Base-by-base conservation (phyloP, 2,329 filamentous ascomycete species). In the Colletotrichum eleusines region DNA sequence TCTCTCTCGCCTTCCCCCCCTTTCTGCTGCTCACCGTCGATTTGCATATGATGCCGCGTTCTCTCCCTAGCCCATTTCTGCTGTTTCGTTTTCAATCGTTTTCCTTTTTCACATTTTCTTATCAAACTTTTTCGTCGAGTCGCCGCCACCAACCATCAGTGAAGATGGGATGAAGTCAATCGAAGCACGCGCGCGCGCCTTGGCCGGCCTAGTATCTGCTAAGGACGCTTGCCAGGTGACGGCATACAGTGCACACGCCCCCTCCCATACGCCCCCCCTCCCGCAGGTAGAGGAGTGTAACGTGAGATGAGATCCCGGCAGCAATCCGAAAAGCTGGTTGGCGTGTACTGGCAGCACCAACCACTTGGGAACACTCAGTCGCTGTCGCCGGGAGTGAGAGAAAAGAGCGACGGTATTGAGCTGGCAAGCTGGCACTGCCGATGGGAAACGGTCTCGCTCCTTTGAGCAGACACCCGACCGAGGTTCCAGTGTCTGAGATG, bases 101-200 rank as follows among this genome's bases (percentile, higher is more conserved):
- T 53, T 23, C 16, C 9, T 23, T 46, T 44, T 4, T n/a, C 14
- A 40, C 38, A 12, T 40, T 40, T 23, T 50, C 68, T 68, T 71
- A 71, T 63, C 65, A 55, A 42, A 63, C 51, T 60, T 55, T 55
- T 61, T 38, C 9, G 9, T 44, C 48, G 35, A 63, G 38, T 54
- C 61, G 44, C 18, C 50, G 48, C 54, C 55, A 48, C 55, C 53
- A 28, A 60, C 55, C 63, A 62, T 35, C 33, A 44, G 20, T 23
- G n/a, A 40, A 68, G 59, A 63, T 69, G 69, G 44, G 64, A 69
- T 71, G 69, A 71, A 69, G 69, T 71, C 64, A 69, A 71, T 71
- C 69, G 69, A 71, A 71, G 69, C 65, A 50, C 69, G 33, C 46
- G 50, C 59, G 53, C 69, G 63, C 68, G 59, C 59, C 59, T 62